Evolutionary conservation across 2,329 filamentous ascomycete genomes (phyloP), one percentile per base, ranked within the genome.

Genomic region (Penicillium digitatum): DNA sequence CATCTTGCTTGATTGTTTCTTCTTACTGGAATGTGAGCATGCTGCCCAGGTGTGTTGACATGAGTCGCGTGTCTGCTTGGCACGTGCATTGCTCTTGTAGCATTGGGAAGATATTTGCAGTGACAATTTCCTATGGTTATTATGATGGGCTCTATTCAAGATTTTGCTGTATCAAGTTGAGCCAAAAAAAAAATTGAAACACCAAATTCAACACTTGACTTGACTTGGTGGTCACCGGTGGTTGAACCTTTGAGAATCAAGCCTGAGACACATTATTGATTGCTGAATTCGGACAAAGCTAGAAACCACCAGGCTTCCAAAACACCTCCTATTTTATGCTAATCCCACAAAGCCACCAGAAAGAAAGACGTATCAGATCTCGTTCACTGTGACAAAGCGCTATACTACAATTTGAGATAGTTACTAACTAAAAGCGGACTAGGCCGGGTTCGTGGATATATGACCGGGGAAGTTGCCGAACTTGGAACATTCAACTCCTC

Each of bases 391-490:
- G 14, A 26, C 38, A 3, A 22, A 24, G 29, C 16, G 29, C 16
- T 50, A 34, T 50, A 52, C 49, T 37, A 38, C 39, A 37, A 18
- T 37, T 24, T 32, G 18, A 47, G 20, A 48, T 26, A 29, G 20
- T 22, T 20, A 48, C 50, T 52, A 52, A 52, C 50, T 9, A 10
- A 31, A 52, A 52, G 34, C 16, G 34, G 50, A 38, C 34, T 52
- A 52, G 50, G 26, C 29, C 29, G 14, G 12, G n/a, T 29, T 48
- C 34, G 26, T 29, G 10, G 22, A 20, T 38, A 37, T 24, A 34
- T n/a, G n/a, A 35, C 20, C 31, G 37, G 32, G 24, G 47, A 49
- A 49, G 10, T n/a, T 18, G 27, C 43, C 43, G 29, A 34, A 32
- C 18, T 34, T 18, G 22, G 12, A 32, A 12, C 12, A 11, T 27